These are phyloP conservation scores for Lotmaria passim DNA, from an alignment of 208 protist genomes.

Conservation along the genomic window DNA sequence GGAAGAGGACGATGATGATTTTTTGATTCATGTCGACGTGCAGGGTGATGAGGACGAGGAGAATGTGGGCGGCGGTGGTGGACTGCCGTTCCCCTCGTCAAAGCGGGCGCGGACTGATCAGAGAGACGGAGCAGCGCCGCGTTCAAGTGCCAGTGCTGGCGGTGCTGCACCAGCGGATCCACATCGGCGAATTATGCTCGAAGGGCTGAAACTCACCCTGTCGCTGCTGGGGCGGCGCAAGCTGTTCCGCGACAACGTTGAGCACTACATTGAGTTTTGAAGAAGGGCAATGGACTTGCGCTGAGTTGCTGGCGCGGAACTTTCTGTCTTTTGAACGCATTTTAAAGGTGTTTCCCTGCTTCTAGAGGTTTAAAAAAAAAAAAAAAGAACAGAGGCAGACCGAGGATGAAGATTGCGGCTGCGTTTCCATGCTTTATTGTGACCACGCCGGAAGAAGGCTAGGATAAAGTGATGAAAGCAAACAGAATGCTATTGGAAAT, in stretches of 20 bases:
- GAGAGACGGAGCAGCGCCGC: neutral
- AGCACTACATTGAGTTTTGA: slow-evolving; percentile 83
- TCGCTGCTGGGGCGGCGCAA: slow-evolving; percentile 66
- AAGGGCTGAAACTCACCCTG: slow-evolving; percentile 64
- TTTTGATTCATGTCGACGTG: slow-evolving; percentile 71
- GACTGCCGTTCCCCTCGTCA: slow-evolving; percentile 1
- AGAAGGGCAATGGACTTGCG: neutral
- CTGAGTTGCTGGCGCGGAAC: no score
- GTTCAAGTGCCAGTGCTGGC: neutral
- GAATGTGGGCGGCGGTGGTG: neutral
- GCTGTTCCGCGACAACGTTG: slow-evolving; percentile 54
- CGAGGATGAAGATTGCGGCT: no score
- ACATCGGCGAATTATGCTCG: slow-evolving; percentile 50
- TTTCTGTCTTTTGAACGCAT: no score
- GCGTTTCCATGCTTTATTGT: no score
- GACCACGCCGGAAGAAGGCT: no score
- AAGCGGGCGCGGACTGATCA: slow-evolving; percentile 20
- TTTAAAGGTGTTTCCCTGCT: no score
- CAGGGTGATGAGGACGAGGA: slow-evolving; percentile 25
- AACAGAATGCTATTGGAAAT: no score
- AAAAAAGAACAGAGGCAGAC: no score
- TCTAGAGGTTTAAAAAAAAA: no score
- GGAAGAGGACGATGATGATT: slow-evolving; percentile 66
- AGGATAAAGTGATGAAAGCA: no score
- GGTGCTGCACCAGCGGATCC: slow-evolving; percentile 31